Evolutionary conservation across 495 filamentous ascomycete species (phyloP), one percentile per base, ranked within the genome.

Genomic region (Penicillium fimorum): DNA sequence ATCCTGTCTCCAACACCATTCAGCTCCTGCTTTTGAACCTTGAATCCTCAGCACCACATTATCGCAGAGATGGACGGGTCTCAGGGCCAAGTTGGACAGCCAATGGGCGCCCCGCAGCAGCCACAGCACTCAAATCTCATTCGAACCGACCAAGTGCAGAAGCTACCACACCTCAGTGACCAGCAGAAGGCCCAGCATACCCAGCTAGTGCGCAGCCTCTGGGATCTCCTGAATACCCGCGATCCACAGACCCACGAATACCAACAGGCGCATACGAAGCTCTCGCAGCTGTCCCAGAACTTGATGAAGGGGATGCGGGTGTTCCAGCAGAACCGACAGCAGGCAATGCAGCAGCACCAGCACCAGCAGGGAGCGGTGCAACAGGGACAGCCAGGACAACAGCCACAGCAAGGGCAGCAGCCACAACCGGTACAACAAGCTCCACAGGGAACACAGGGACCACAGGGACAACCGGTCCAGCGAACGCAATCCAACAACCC

Each of bases 181-280:
- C 79, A 86, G 12, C 84, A 88, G 50, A 89, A 85, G 60, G 53
- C 62, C 9, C 86, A 88, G 64, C 90, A 91, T 56, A 80, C 87
- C 49, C 69, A 77, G 44, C 79, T 87, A 3, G 78, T 93, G 12
- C 77, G 79, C 17, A 67, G 60, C 13, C 69, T 92, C 10, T 90
- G 86, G 79, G 69, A 76, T 13, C 63, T 76, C 10, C 79, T 92
- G 37, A 85, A 87, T 41, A 80, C 64, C 15, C 77, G 81, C n/a
- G 72, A 80, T 8, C 68, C 76, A 6, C 78, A 83, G 15, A 81
- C 76, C 4, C 53, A 70, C 2, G 82, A 87, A 50, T 84, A 89
- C 46, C 74, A 78, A 50, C 67, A 72, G 1, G 89, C 90, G 1
- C 84, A 87, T 64, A 70, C 72, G 12, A 89, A 85, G 65, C 77